A percentile compares a stretch with the other conserved stretches of the same genome.
These are phyloP conservation scores for Yamadazyma conglobata DNA, from an alignment of 1,139 yeast genomes.

Conservation along the genomic window DNA sequence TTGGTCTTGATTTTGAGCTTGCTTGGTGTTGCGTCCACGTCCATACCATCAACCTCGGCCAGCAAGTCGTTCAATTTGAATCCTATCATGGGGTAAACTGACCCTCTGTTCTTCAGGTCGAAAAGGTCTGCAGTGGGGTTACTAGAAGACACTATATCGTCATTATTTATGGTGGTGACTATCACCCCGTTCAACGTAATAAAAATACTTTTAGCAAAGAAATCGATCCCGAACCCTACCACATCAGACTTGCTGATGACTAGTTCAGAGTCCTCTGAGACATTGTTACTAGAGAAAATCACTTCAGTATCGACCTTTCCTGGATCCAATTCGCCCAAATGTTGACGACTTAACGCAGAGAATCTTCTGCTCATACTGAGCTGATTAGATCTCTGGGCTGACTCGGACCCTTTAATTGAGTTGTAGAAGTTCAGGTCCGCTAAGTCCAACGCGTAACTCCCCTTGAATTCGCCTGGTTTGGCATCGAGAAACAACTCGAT, in stretches of 20 bases:
- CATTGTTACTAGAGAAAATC: constrained; percentile 26
- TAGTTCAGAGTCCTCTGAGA: constrained; percentile 6
- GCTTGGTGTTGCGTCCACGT: constrained; percentile 9
- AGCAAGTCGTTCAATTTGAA: constrained; percentile 31
- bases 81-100: constrained; percentile 42
- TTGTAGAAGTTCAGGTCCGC: constrained; percentile 42
- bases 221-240: constrained; percentile 84
- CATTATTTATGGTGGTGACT: constrained; percentile 29
- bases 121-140: constrained; percentile 29
- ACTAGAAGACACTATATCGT: constrained; percentile 27
- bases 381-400: constrained; percentile 27
- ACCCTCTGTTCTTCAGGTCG: constrained; percentile 16
- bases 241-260: constrained; percentile 45
- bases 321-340: constrained; percentile 25
- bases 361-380: constrained; percentile 38
- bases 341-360: constrained; percentile 30
- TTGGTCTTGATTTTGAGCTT: constrained; percentile 50
- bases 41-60: constrained; percentile 7
- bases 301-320: constrained; percentile 39
- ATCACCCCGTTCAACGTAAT: constrained; percentile 79
- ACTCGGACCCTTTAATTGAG: constrained; percentile 33
- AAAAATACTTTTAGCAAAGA: constrained; percentile 59
- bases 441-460: constrained; percentile 43
- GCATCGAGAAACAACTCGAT: constrained; percentile 22
- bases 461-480: constrained; percentile 39